Evolutionary conservation across 2,329 filamentous ascomycete genomes (phyloP), one percentile per base, ranked within the genome.

Genomic region (Amauroascus verrucosus): DNA sequence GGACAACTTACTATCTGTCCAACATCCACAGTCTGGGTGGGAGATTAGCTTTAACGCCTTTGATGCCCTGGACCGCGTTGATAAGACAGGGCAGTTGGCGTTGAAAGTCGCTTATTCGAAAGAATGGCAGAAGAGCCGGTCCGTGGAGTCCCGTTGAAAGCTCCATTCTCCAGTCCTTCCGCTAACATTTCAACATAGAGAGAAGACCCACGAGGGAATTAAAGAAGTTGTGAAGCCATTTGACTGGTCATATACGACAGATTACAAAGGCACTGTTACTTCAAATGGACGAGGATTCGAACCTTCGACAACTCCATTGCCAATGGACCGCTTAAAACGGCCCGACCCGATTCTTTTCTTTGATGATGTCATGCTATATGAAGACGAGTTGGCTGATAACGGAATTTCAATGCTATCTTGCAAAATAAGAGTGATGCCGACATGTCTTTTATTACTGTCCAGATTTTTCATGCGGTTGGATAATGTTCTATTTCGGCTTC

Each of bases 351-450:
- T 98, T 59, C 73, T 95, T 4, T 96, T 97, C 77, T 95, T 94
- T 67, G 91, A 97, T 72, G 89, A 97, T 63, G 88, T 98, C 37
- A 83, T 96, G 62, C 78, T 98, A 46, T 98, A 95, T 68, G 93
- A 98, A 73, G 94, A 94, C 72, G 93, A 98, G 75, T 80, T 98
- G 45, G 93, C 95, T 56, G 93, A 98, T 70, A 98, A 98, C 65
- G 93, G 93, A 57, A 93, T 97, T 61, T 88, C 88, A 28, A 79
- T 96, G 66, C 77, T 94, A 55, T 94, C 84, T 57, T 88, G 86
- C 70, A 98, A 98, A 75, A 75, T 97, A 48, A 79, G 93, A 56
- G 91, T 97, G 54, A 96, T 97, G 84, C 88, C 90, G 53, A 81
- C 84, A 62, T 78, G 93, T 53, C 82, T 98, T 71, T 77, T 98